These are phyloP conservation scores for Geotrichum citri-aurantii DNA, from an alignment of 1,139 yeast species.

Conservation along the genomic window DNA sequence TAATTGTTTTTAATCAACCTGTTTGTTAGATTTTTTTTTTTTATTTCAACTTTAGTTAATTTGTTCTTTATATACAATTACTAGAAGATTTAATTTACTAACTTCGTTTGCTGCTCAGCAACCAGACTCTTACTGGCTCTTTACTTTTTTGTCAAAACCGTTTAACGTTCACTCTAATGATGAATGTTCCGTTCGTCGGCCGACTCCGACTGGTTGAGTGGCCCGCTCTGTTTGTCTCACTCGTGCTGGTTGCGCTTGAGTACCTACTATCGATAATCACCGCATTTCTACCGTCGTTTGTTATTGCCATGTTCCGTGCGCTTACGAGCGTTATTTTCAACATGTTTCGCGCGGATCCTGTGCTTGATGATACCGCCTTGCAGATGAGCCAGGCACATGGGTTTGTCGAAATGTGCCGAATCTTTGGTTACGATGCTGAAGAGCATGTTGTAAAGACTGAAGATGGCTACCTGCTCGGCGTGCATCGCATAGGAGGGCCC, in stretches of 20 bases:
- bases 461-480: conserved; percentile 50
- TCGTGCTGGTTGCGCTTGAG: conserved; percentile 33
- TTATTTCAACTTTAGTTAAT: too few relatives aligned
- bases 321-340: conserved; percentile 21
- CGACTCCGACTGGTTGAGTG: conserved; percentile 31
- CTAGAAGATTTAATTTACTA: too few relatives aligned
- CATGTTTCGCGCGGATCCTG: conserved; percentile 22
- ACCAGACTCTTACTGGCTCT: background rate
- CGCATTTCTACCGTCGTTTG: conserved; percentile 29
- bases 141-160: background rate
- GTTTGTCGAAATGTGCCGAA: conserved; percentile 57
- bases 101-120: background rate
- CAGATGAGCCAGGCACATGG: conserved; percentile 36
- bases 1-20: too few relatives aligned
- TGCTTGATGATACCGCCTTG: conserved; percentile 22
- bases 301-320: conserved; percentile 29
- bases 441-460: conserved; percentile 64
- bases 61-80: background rate
- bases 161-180: conserved; percentile 16
- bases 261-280: conserved; percentile 32
- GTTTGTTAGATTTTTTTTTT: background rate
- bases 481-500: conserved; percentile 47
- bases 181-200: conserved; percentile 31
- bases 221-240: conserved; percentile 32
- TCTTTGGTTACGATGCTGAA: conserved; percentile 59